Conservation (phyloP, 1,139 yeast species). For the Geotrichum restrictum region DNA sequence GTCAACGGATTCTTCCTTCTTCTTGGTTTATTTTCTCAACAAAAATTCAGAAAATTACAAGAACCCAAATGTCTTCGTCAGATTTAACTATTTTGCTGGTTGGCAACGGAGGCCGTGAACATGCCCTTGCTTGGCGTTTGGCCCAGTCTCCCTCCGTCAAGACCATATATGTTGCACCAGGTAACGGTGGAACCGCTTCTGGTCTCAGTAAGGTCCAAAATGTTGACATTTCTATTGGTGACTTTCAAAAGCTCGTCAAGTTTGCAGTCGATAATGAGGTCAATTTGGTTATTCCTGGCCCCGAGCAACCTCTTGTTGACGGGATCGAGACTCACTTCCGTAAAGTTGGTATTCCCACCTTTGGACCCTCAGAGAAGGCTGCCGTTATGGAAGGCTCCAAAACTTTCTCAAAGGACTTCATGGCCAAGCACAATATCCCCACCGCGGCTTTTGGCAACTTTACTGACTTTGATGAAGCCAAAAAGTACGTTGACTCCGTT, state of each 20-base stretch:
- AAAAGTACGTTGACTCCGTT: conserved; percentile 58
- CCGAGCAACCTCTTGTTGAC: conserved; percentile 97
- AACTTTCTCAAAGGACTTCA: conserved; percentile 88
- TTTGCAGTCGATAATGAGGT: conserved; percentile 70
- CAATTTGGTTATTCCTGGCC: conserved; percentile 88
- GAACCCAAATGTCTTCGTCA: conserved; percentile 17
- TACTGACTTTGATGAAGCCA: conserved; percentile 70
- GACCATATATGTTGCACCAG: conserved; percentile 87
- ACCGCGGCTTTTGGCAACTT: conserved; percentile 88
- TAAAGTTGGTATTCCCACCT: conserved; percentile 83
- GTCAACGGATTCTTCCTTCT: conserved; percentile 3
- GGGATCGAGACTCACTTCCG: conserved; percentile 73
- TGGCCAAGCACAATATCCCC: conserved; percentile 88
- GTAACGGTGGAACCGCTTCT: conserved; percentile 85
- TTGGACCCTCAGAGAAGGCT: conserved; percentile 89
- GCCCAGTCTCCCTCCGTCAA: conserved; percentile 70
- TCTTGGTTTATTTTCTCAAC: conserved; percentile 3
- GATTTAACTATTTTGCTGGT: conserved; percentile 66
- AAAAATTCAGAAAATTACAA: neutral
- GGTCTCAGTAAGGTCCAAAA: conserved; percentile 57
- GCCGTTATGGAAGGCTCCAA: conserved; percentile 97
- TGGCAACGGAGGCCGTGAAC: conserved; percentile 99
- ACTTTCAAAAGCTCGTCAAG: conserved; percentile 42
- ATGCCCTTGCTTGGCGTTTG: conserved; percentile 91
- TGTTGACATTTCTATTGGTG: conserved; percentile 56